phyloP scores from a whole-genome alignment of 495 filamentous ascomycete genomes.

The Venustampulla echinocandica region DNA sequence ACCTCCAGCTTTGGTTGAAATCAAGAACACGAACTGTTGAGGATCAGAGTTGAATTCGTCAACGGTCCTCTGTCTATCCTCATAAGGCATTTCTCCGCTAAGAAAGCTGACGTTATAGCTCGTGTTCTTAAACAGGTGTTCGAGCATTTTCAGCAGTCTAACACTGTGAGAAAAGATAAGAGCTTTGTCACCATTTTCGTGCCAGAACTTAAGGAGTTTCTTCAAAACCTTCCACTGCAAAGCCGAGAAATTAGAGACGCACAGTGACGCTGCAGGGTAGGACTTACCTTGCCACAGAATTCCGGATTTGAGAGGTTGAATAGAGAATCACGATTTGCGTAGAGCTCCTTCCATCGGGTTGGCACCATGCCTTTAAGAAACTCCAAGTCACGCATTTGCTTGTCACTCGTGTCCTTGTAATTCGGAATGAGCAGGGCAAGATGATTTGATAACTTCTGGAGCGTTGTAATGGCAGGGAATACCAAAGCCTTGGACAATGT shows the following conservation, averaged over 20 bases:
- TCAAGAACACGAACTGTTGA: slow-evolving; percentile 86
- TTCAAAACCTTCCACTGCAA: slow-evolving; percentile 72
- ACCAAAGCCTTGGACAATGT: slow-evolving; percentile 41
- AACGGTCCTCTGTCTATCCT: slow-evolving; percentile 71
- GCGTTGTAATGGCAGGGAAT: slow-evolving; percentile 72
- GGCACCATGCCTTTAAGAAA: slow-evolving; percentile 70
- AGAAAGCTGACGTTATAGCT: slow-evolving; percentile 89
- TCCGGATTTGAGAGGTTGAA: slow-evolving; percentile 79
- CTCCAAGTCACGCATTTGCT: slow-evolving; percentile 70
- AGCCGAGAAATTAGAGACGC: neutral
- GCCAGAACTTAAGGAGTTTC: slow-evolving; percentile 84
- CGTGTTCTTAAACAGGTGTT: slow-evolving; percentile 78
- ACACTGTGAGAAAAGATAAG: slow-evolving; percentile 88
- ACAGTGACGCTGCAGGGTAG: neutral
- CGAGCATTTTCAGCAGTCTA: slow-evolving; percentile 74
- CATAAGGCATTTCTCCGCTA: slow-evolving; percentile 79
- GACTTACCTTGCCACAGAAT: slow-evolving; percentile 70
- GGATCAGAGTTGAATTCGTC: slow-evolving; percentile 91
- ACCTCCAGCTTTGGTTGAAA: slow-evolving; percentile 87
- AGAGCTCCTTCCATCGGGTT: slow-evolving; percentile 66
- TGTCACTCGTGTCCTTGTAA: slow-evolving; percentile 57
- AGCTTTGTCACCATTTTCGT: slow-evolving; percentile 84
- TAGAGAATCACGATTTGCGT: slow-evolving; percentile 66
- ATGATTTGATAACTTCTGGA: slow-evolving; percentile 89
- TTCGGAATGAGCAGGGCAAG: slow-evolving; percentile 80